Conservation (phyloP, 1,139 yeast genomes). For the Nakaseomyces glabratus region DNA sequence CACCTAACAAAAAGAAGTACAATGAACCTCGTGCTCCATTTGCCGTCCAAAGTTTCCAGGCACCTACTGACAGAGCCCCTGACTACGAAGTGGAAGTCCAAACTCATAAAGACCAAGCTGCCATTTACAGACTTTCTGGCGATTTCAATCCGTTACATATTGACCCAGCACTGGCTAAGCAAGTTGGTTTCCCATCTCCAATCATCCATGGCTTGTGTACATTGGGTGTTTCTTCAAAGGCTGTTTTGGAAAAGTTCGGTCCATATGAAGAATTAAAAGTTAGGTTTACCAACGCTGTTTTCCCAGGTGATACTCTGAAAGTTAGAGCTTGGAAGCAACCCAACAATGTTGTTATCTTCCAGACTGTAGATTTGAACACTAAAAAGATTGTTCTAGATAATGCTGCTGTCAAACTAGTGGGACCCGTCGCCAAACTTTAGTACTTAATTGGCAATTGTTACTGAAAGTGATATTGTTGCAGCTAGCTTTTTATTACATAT, state of each 20-base stretch:
- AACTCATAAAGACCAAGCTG: slow-evolving; percentile 73
- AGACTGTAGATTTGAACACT: slow-evolving; percentile 75
- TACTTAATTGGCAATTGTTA: too few species aligned
- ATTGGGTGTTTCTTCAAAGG: slow-evolving; percentile 74
- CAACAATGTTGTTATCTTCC: slow-evolving; percentile 67
- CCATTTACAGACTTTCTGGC: slow-evolving; percentile 83
- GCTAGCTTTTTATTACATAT: too few species aligned
- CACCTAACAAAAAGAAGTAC: slow-evolving; percentile 42
- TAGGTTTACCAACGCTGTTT: slow-evolving; percentile 85
- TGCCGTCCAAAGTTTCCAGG: slow-evolving; percentile 55
- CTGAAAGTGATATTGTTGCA: too few species aligned
- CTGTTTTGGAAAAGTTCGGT: slow-evolving; percentile 72
- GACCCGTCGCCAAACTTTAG: slow-evolving; percentile 23
- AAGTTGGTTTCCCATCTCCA: slow-evolving; percentile 79
- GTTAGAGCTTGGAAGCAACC: slow-evolving; percentile 75
- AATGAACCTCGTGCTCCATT: slow-evolving; percentile 40
- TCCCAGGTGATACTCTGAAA: slow-evolving; percentile 90
- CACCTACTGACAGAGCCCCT: slow-evolving; percentile 53
- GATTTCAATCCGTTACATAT: slow-evolving; percentile 94
- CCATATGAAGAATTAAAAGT: slow-evolving; percentile 78
- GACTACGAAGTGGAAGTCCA: slow-evolving; percentile 54
- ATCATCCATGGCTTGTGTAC: slow-evolving; percentile 90
- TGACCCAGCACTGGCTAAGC: slow-evolving; percentile 83
- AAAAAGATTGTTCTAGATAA: slow-evolving; percentile 71
- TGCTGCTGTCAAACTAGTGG: slow-evolving; percentile 68